A percentile compares a stretch with the other conserved stretches of the same genome.
phyloP scores from a whole-genome alignment of 2,329 filamentous ascomycete species.

The Juglanconis juglandina region DNA sequence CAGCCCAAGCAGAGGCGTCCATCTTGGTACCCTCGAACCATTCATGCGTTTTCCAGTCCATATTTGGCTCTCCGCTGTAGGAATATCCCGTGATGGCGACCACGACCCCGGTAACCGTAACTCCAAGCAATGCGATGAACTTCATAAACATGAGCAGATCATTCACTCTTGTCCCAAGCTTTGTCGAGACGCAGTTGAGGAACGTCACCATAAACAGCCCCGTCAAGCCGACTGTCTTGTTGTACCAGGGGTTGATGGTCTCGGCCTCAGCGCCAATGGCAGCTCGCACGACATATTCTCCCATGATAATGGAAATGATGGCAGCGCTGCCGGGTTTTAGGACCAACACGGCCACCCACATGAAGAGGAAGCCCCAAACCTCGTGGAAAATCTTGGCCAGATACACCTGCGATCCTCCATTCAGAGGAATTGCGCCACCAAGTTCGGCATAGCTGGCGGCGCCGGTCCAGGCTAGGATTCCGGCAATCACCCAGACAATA shows the following conservation, averaged over 20 bases:
- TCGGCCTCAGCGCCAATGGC: constrained; percentile 82
- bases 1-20: constrained; percentile 82
- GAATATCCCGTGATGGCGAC: constrained; percentile 85
- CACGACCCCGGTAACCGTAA: constrained; percentile 83
- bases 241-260: constrained; percentile 79
- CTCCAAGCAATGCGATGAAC: constrained; percentile 81
- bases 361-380: constrained; percentile 87
- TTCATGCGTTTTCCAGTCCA: constrained; percentile 79
- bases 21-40: constrained; percentile 87
- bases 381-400: constrained; percentile 96
- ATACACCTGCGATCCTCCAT: constrained; percentile 91
- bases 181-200: constrained; percentile 88
- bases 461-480: constrained; percentile 93
- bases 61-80: constrained; percentile 68
- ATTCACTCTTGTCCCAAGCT: constrained; percentile 79
- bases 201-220: constrained; percentile 75
- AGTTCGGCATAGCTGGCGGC: constrained; percentile 93
- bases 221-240: constrained; percentile 78
- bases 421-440: constrained; percentile 90
- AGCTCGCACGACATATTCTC: constrained; percentile 90
- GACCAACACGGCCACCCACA: constrained; percentile 92
- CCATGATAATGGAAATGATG: constrained; percentile 96
- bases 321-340: constrained; percentile 90
- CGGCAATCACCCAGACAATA: constrained; percentile 87
- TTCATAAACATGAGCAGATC: constrained; percentile 97